Base-by-base conservation (phyloP, 768 basidiomycete species). In the Dioszegia aurantiaca region DNA sequence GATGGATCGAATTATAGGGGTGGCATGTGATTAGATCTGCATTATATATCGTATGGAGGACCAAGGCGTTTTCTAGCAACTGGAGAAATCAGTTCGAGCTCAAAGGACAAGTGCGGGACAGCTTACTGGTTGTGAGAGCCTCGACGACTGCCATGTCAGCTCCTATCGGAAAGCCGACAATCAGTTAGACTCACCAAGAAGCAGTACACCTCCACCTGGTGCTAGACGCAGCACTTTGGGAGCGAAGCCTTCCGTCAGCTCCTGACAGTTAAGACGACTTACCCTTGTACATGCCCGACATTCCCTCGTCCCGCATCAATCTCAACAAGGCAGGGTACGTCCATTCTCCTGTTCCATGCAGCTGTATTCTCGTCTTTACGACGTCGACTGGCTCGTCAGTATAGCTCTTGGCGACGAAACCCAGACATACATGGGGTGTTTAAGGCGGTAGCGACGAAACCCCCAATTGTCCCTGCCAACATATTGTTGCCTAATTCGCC, bases 281-380 rank as follows among this genome's bases (percentile, higher is more conserved):
- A 64, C 77, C 79, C 54, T 79, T 78, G 77, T 80, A 80, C 72
- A 79, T 70, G 24, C 69, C 79, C 26, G 60, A 72, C 30, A 78
- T n/a, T 60, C 79, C 79, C 65, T 80, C 79, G 52, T 75, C 67
- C 44, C 68, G 47, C 19, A 71, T 68, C 61, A 80, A 74, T 42
- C 73, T 66, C 56, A 72, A 54, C 27, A 55, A 36, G 59, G 89
- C 88, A 16, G 93, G 92, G 79, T 93, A 92, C 54, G 93, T 87
- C 93, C 93, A 43, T 45, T 95, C 65, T 24, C 68, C 78, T 56
- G 73, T 65, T 4, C 72, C 68, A 33, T 70, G 62, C 51, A 79
- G 73, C 79, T 99, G 95, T 37, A 98, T 92, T 44, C 94, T 87
- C 16, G 91, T 92, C 78, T 98, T 97, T 60, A 95, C 89, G 62